Percentiles rank a stretch among this genome's conserved stretches.
These are phyloP conservation scores for Naganishia albida DNA, from an alignment of 1,284 basidiomycete species.

Conservation along the genomic window DNA sequence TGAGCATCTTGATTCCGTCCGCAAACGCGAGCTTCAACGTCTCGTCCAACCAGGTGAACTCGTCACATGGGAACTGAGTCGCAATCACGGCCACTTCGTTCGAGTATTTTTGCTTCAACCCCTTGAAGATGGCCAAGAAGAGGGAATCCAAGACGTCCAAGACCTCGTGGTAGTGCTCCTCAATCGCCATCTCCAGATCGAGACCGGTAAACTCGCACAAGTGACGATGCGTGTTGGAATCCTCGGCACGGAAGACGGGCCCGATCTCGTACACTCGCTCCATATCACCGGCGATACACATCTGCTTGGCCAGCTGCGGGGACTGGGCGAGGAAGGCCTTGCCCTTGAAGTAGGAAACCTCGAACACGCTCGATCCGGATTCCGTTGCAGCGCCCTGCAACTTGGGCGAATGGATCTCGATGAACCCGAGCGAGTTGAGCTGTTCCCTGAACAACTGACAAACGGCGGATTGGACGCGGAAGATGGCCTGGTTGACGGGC, in stretches of 20 bases:
- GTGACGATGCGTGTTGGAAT: constrained; percentile 61
- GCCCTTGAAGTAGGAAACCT: constrained; percentile 98
- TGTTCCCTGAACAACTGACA: constrained; percentile 86
- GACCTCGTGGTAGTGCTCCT: constrained; percentile 59
- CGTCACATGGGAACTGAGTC: constrained; percentile 55
- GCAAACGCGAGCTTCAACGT: constrained; percentile 52
- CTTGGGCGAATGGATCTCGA: constrained; percentile 98
- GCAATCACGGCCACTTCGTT: constrained; percentile 56
- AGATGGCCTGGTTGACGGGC: constrained; percentile 93
- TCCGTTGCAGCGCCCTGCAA: constrained; percentile 97
- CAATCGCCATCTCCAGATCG: constrained; percentile 60
- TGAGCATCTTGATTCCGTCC: constrained; percentile 56
- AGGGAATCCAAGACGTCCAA: constrained; percentile 52
- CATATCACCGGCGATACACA: constrained; percentile 60
- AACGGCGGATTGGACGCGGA: constrained; percentile 86
- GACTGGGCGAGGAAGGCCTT: constrained; percentile 60
- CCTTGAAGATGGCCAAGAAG: constrained; percentile 52
- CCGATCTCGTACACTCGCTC: constrained; percentile 57
- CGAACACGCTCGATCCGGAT: constrained; percentile 95
- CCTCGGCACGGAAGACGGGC: constrained; percentile 58
- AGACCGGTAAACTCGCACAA: constrained; percentile 61
- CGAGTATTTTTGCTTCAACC: constrained; percentile 52
- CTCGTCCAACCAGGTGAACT: constrained; percentile 45
- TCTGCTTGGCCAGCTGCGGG: constrained; percentile 61
- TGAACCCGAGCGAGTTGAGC: constrained; percentile 67